Conservation (phyloP, 306 rosid genomes). For the Quercus parvula region DNA sequence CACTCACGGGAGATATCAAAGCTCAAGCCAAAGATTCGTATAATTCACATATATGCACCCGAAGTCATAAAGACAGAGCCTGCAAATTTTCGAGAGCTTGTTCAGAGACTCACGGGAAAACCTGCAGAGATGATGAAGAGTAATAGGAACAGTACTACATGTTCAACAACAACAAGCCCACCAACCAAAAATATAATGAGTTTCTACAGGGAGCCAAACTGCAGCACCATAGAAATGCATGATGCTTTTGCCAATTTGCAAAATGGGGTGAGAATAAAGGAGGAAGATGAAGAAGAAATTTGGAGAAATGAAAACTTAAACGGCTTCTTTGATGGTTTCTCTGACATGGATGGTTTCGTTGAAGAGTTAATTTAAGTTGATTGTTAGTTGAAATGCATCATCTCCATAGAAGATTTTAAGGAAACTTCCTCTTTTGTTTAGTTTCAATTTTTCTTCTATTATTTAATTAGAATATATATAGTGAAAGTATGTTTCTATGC, state of each 20-base stretch:
- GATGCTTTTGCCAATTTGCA: conserved; percentile 17
- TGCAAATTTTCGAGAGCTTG: conserved; percentile 51
- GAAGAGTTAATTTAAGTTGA: conserved; percentile 33
- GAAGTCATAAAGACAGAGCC: conserved; percentile 50
- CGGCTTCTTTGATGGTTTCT: conserved; percentile 46
- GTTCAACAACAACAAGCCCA: not conserved
- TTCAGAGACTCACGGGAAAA: conserved; percentile 53
- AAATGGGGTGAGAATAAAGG: conserved; percentile 20
- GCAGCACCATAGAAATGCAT: conserved; percentile 14
- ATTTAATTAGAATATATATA: not conserved
- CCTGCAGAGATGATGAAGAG: conserved; percentile 21
- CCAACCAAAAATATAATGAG: conserved; percentile 8
- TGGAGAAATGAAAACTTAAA: conserved; percentile 33
- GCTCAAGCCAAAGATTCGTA: conserved; percentile 40
- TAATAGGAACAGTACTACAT: not conserved
- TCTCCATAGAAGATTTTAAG: too few species aligned
- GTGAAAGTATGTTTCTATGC: not conserved
- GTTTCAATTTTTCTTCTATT: not conserved
- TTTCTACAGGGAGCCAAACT: conserved; percentile 9
- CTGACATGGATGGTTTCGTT: conserved; percentile 41
- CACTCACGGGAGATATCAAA: conserved; percentile 38
- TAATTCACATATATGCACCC: conserved; percentile 50
- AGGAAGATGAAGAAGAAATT: conserved; percentile 12
- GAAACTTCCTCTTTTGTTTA: too few species aligned
- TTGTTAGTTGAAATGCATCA: conserved; percentile 4